Conservation (phyloP, 1,139 yeast genomes). For the Sugiyamaella novakii region DNA sequence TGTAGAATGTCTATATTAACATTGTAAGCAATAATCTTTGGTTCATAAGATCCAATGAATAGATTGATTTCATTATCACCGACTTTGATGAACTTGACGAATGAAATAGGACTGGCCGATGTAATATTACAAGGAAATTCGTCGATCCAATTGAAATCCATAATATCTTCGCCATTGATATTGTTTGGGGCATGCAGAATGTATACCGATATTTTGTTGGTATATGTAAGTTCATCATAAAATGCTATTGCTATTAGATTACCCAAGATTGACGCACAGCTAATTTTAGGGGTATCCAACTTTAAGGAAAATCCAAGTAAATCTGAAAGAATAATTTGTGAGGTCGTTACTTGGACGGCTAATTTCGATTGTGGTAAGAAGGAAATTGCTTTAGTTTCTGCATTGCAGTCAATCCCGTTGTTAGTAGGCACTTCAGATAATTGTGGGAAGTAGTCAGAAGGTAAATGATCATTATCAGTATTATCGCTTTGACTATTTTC, state of each 20-base stretch:
- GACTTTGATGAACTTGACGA: conserved; percentile 1
- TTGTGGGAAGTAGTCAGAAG: conserved; percentile 28
- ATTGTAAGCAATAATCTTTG: conserved; percentile 2
- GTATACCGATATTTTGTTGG: conserved; percentile 3
- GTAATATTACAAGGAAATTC: not conserved
- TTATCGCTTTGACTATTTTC: conserved; percentile 35
- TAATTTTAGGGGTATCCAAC: conserved; percentile 1
- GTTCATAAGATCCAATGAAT: conserved; percentile 12
- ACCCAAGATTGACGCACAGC: conserved; percentile 5
- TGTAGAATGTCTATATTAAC: not conserved
- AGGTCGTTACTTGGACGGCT: conserved; percentile 5
- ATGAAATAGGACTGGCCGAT: conserved; percentile 6
- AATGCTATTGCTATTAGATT: conserved; percentile 8
- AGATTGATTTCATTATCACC: not conserved
- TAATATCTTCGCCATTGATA: not conserved
- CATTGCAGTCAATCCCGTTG: conserved; percentile 31
- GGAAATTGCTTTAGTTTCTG: conserved; percentile 31
- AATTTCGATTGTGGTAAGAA: conserved; percentile 12
- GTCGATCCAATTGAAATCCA: not conserved
- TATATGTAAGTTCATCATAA: not conserved
- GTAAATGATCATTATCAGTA: not conserved
- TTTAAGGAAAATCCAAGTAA: conserved; percentile 2
- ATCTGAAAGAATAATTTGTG: conserved; percentile 5
- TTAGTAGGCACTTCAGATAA: conserved; percentile 30
- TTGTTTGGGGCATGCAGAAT: not conserved